Conservation (phyloP, 257 asterid species). For the Hygrophila difformis region DNA sequence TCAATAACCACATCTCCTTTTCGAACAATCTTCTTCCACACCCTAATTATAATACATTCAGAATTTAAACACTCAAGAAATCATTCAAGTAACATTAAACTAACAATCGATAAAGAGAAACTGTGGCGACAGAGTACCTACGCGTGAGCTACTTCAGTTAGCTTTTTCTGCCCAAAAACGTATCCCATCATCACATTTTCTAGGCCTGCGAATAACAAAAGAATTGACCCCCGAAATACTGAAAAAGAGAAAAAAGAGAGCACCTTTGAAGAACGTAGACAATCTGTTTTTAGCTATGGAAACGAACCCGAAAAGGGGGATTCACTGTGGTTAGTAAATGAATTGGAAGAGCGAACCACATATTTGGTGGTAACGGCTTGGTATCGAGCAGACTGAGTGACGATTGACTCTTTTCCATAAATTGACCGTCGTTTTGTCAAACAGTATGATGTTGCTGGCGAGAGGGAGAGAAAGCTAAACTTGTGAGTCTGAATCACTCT, state of each 20-base stretch:
- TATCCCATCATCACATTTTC: slow-evolving; percentile 69
- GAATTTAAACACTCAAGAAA: no score
- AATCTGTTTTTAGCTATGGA: no score
- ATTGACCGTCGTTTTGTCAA: no score
- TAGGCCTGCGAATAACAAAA: slow-evolving; percentile 27
- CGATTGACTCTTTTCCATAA: slow-evolving; percentile 17
- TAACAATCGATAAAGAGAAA: no score
- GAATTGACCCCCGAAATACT: background rate
- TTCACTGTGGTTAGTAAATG: slow-evolving; percentile 13
- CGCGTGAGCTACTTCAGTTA: slow-evolving; percentile 92
- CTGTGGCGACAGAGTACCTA: slow-evolving; percentile 26
- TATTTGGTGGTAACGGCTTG: slow-evolving; percentile 12
- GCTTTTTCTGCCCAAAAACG: slow-evolving; percentile 63
- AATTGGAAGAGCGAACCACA: slow-evolving; percentile 17
- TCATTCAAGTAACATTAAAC: no score
- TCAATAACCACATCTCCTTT: slow-evolving; percentile 82
- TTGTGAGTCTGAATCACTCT: no score
- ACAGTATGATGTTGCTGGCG: no score
- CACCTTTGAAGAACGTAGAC: background rate
- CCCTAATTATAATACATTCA: slow-evolving; percentile 26
- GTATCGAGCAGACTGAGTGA: slow-evolving; percentile 11
- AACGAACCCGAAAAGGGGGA: slow-evolving; percentile 31
- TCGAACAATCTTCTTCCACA: slow-evolving; percentile 70
- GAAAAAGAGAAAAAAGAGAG: background rate
- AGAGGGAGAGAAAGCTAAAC: no score